Percentiles rank a stretch among this genome's conserved stretches.
Conservation (phyloP, 1,284 basidiomycete genomes). For the Amylostereum areolatum region DNA sequence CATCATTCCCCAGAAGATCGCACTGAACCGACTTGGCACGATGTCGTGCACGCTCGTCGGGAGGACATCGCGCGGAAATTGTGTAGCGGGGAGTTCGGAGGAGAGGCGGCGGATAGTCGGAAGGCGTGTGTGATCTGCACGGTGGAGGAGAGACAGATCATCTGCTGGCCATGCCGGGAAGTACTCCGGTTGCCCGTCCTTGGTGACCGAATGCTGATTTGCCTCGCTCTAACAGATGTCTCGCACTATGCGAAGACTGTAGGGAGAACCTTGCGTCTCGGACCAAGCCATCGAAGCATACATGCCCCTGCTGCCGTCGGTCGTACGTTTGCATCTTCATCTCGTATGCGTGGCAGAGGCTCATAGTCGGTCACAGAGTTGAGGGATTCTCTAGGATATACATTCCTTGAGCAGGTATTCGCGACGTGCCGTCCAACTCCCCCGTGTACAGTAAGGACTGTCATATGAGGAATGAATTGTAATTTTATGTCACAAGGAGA, state of each 20-base stretch:
- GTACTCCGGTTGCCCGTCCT: conserved; percentile 24
- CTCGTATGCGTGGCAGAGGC: conserved; percentile 2
- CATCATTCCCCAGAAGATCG: too few species aligned
- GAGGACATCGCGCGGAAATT: too few species aligned
- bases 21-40: too few species aligned
- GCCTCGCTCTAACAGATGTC: conserved; percentile 40
- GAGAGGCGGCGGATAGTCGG: conserved; percentile 38
- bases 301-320: conserved; percentile 69
- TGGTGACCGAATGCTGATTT: conserved; percentile 1
- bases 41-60: too few species aligned
- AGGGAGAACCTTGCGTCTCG: conserved; percentile 62
- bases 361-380: conserved; percentile 36
- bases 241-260: conserved; percentile 69
- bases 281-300: conserved; percentile 57
- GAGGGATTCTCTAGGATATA: conserved; percentile 70
- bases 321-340: conserved; percentile 35
- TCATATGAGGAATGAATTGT: too few species aligned
- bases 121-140: conserved; percentile 75
- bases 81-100: conserved; percentile 18
- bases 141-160: conserved; percentile 60
- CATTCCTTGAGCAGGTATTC: conserved; percentile 26
- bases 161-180: conserved; percentile 77
- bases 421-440: neutral
- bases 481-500: too few species aligned
- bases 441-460: neutral